These are phyloP conservation scores for Flaveria trinervia DNA, from an alignment of 129 eudicot species.

Conservation along the genomic window DNA sequence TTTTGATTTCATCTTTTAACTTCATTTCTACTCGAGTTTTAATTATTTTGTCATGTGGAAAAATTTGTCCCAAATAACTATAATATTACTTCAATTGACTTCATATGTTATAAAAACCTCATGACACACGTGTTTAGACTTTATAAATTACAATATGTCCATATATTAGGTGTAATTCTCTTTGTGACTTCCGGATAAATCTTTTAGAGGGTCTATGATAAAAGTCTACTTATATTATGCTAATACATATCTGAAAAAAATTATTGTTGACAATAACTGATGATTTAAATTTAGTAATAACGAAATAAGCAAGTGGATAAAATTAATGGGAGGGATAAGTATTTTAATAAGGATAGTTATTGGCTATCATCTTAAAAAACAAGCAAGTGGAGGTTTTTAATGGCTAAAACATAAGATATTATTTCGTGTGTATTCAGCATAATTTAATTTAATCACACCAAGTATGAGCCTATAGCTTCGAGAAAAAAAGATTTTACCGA, in stretches of 20 bases:
- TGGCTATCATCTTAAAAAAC: background rate
- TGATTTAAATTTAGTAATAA: too few species aligned
- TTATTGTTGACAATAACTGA: too few species aligned
- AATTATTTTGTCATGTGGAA: constrained; percentile 3
- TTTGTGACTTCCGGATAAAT: too few species aligned
- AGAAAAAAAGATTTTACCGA: too few species aligned
- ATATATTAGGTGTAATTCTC: background rate
- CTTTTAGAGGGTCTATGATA: too few species aligned
- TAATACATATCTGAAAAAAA: too few species aligned
- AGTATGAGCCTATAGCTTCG: too few species aligned
- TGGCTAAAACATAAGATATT: background rate
- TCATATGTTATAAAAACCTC: background rate
- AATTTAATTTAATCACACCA: too few species aligned
- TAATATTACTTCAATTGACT: background rate
- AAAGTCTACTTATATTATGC: too few species aligned
- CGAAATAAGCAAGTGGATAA: too few species aligned
- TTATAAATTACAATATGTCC: background rate
- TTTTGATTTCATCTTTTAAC: background rate
- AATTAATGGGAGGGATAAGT: too few species aligned
- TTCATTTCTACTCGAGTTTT: background rate
- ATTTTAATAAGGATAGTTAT: background rate
- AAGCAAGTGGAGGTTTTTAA: background rate
- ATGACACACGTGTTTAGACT: constrained; percentile 12
- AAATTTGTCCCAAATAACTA: background rate
- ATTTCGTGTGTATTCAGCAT: background rate